Percentiles rank a stretch among this genome's conserved stretches.
Conservation (phyloP, 805 yeast genomes). For the Kluyveromyces dobzhanskii region DNA sequence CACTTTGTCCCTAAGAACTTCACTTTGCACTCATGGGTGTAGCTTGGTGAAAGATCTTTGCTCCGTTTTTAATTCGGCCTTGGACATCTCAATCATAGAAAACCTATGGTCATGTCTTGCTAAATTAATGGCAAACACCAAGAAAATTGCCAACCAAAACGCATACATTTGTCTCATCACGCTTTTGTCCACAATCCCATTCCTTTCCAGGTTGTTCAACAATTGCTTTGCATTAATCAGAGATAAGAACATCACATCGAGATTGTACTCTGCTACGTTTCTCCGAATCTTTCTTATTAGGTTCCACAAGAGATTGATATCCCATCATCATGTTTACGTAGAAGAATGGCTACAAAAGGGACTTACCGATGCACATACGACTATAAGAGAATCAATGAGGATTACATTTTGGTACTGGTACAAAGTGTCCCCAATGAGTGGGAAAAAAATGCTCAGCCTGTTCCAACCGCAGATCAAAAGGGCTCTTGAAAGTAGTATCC, state of each 20-base stretch:
- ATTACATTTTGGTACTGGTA: slow-evolving; percentile 64
- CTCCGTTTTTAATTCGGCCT: slow-evolving; percentile 15
- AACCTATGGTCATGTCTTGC: slow-evolving; percentile 28
- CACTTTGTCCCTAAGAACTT: slow-evolving; percentile 69
- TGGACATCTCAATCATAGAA: slow-evolving; percentile 28
- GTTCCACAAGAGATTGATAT: slow-evolving; percentile 37
- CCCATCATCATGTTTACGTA: slow-evolving; percentile 24
- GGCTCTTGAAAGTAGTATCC: slow-evolving; percentile 56
- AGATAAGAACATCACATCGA: slow-evolving; percentile 67
- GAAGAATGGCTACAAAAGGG: slow-evolving; percentile 50
- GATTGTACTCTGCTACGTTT: slow-evolving; percentile 65
- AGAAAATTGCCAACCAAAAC: slow-evolving; percentile 31
- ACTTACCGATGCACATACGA: slow-evolving; percentile 69
- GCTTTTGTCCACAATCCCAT: slow-evolving; percentile 47
- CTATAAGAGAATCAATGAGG: slow-evolving; percentile 70
- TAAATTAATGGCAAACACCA: slow-evolving; percentile 31
- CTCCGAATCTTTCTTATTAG: slow-evolving; percentile 51
- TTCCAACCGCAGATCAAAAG: slow-evolving; percentile 32
- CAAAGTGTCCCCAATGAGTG: slow-evolving; percentile 44
- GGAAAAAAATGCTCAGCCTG: slow-evolving; percentile 32
- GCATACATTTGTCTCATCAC: slow-evolving; percentile 37
- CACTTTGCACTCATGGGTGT: slow-evolving; percentile 68
- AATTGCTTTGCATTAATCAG: slow-evolving; percentile 43
- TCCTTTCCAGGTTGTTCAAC: slow-evolving; percentile 41
- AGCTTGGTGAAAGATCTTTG: slow-evolving; percentile 62